phyloP scores from a whole-genome alignment of 1,284 basidiomycete genomes.

The Tylopilus microsporus region DNA sequence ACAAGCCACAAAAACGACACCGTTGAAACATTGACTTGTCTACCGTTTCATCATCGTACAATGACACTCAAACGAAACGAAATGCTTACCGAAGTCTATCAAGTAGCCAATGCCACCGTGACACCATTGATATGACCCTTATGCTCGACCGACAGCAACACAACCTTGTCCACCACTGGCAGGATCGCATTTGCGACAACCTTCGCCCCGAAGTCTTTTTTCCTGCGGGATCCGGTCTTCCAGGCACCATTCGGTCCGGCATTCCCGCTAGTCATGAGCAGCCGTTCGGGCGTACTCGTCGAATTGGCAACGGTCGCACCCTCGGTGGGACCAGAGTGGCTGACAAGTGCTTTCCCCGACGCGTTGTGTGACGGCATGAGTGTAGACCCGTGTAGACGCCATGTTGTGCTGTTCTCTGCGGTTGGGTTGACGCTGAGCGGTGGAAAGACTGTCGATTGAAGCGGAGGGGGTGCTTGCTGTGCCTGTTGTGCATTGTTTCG shows the following conservation, averaged over 20 bases:
- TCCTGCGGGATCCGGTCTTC: conserved; percentile 21
- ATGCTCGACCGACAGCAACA: conserved; percentile 27
- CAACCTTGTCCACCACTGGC: conserved; percentile 26
- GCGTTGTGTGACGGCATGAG: conserved; percentile 1
- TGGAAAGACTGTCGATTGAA: too few species aligned
- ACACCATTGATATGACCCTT: conserved; percentile 15
- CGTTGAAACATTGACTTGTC: conserved; percentile 17
- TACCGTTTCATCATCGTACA: conserved; percentile 8
- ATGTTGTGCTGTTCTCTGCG: too few species aligned
- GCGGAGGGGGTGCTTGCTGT: too few species aligned
- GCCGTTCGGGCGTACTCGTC: conserved; percentile 48
- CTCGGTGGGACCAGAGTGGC: conserved; percentile 30
- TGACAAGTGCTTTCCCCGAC: conserved; percentile 33
- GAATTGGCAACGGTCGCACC: conserved; percentile 15
- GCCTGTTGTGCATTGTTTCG: conserved; percentile 27
- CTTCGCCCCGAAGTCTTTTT: conserved; percentile 32
- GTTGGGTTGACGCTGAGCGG: too few species aligned
- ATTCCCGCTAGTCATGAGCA: conserved; percentile 42
- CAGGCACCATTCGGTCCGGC: conserved; percentile 46
- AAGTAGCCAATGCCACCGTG: conserved; percentile 26
- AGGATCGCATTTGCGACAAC: conserved; percentile 34
- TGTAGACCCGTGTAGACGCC: conserved; percentile 35
- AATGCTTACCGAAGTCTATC: conserved; percentile 23
- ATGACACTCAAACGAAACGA: neutral
- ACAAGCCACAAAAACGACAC: conserved; percentile 23